Evolutionary conservation across 1,284 basidiomycete species (phyloP), one percentile per base, ranked within the genome.

Genomic region (Ganoderma boninense): DNA sequence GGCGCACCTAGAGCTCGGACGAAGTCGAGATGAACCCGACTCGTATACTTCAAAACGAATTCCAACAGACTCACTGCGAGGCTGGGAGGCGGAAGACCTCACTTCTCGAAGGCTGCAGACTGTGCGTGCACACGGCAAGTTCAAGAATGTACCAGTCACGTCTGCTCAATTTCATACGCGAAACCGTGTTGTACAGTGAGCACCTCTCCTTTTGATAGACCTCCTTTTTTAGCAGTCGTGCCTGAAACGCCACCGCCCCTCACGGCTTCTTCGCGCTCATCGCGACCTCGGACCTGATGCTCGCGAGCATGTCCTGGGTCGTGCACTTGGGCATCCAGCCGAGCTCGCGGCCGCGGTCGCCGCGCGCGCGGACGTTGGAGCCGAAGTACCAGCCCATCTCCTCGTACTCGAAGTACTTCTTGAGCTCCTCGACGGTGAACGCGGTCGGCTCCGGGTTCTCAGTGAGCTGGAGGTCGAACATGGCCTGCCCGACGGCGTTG

Each of bases 361-460:
- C 84, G 2, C 81, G 77, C 61, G 80, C 82, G 44, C 86, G 81
- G 26, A 82, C 82, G 77, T 87, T 87, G 18, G 85, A 84, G 56
- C 77, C 75, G 79, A n/a, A 32, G n/a, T 18, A 57, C 38, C 32
- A 38, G 5, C 49, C 68, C n/a, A 32, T n/a, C 40, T 43, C 49
- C 49, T 52, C 49, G 23, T 26, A 26, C n/a, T 4, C 49, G 49
- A 52, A 52, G 23, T 52, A 52, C 23, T 52, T 14, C 49, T 52
- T 52, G 23, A 52, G 23, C 49, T 52, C 49, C 11, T 52, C 49
- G 49, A 52, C 49, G 10, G 49, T 52, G 13, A 52, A 52, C 49
- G 23, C 4, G 23, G 70, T 79, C 7, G 83, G 79, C 61, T 79
- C 77, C 16, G 73, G 68, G 38, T 69, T 68, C 6, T 62, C 69